Base-by-base conservation (phyloP, 23 red algal species). In the Gracilaria domingensis region DNA sequence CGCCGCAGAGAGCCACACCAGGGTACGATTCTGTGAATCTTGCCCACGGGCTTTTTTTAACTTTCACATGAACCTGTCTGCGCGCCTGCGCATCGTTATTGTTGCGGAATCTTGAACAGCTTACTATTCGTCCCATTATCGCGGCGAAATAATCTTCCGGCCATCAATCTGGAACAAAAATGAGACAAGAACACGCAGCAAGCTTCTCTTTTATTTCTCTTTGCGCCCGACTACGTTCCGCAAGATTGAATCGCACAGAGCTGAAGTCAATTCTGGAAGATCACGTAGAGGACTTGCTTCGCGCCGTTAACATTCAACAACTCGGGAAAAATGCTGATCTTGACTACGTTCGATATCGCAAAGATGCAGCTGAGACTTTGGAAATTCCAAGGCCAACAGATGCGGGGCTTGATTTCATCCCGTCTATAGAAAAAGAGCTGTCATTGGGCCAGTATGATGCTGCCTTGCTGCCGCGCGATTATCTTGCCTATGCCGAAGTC, bases 381-480 rank as follows among this genome's bases (percentile, higher is more conserved):
- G 45, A 56, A 1, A 60, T 76, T 80, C 87, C 87, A 20, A 57
- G 45, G 11, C 87, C 87, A 9, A 90, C 87, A 17, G 74, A 79
- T 21, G 87, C 87, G 6, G 87, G 81, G 58, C 74, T 81, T 45
- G 57, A 48, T 51, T 47, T 56, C 28, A 90, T 90, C 76, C 40
- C 71, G 36, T 77, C 87, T 16, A 48, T 80, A 21, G 55, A 81
- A 32, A 90, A 80, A n/a, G 32, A 64, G 21, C 61, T 90, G 38
- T 12, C 21, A 18, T 44, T 90, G 8, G 61, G 66, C 7, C 87
- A 74, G 11, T 79, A 53, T 18, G 55, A 90, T 77, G 87, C 87
- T 53, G 87, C 74, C 23, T 39, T 81, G 38, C 45, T 90, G 24
- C 51, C 81, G 34, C 87, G 87, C 1, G 87, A 90, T 35, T 90